Base-by-base conservation (phyloP, 1,284 basidiomycete species). In the Neotropicomus parvogracilis region DNA sequence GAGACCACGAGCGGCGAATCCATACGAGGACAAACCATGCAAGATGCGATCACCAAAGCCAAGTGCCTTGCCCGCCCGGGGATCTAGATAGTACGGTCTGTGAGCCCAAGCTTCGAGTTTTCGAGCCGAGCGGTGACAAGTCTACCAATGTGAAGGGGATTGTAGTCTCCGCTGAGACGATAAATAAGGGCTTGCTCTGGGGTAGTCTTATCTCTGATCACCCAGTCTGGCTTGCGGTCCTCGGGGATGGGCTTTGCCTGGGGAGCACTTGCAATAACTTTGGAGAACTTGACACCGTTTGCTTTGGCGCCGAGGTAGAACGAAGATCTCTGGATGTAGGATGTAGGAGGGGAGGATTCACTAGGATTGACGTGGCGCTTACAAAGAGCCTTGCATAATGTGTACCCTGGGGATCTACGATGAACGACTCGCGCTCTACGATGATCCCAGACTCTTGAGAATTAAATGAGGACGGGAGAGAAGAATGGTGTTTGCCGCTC, bases 101-200 rank as follows among this genome's bases (percentile, higher is more conserved):
- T 58, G 34, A 54, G 44, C 27, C 27, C 11, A 43, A 38, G 12
- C 14, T 20, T 8, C 6, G 10, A 40, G 8, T 10, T 17, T n/a
- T 6, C n/a, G n/a, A n/a, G n/a, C 16, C n/a, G 19, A 19, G 35
- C 4, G 34, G 8, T 6, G 33, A 34, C 32, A 27, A 33, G 17
- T 73, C 39, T 44, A 88, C 85, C 85, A 52, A 91, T 86, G 67
- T 92, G 90, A 11, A 92, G 74, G 16, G 85, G 84, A 66, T 92
- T 91, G 67, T 90, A 92, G 67, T 91, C 89, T 2, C 88, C 89
- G 49, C 83, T 87, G 29, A 92, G 78, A 21, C 89, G 81, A 71
- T 89, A 91, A 43, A 86, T 54, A 41, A 86, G 67, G 0, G 90
- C 89, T 66, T 91, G 89, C 56, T 90, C 85, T 3, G 78, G 74